Conservation (phyloP, 495 filamentous ascomycete species). For the Neurospora sp. region DNA sequence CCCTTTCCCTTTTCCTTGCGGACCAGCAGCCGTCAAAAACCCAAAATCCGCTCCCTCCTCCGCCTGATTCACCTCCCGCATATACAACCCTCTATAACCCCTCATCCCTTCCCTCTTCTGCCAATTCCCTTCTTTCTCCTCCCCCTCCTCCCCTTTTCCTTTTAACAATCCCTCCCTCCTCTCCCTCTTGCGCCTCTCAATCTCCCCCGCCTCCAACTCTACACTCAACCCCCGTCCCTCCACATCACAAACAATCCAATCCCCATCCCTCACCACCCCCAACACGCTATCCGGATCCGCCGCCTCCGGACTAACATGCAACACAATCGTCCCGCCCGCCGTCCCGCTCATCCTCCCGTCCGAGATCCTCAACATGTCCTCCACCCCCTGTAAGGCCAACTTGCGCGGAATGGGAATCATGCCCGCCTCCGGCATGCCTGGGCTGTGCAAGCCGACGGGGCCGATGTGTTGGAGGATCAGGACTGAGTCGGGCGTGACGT, state of each 20-base stretch:
- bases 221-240: slow-evolving; percentile 26
- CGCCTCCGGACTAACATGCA: slow-evolving; percentile 56
- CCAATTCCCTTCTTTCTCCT: slow-evolving; percentile 16
- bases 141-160: no score
- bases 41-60: slow-evolving; percentile 56
- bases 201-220: slow-evolving; percentile 38
- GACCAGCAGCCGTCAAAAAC: slow-evolving; percentile 46
- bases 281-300: slow-evolving; percentile 47
- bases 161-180: slow-evolving; percentile 14
- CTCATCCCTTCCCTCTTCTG: slow-evolving; percentile 32
- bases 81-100: slow-evolving; percentile 57
- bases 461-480: slow-evolving; percentile 53
- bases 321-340: slow-evolving; percentile 56
- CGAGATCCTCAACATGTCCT: slow-evolving; percentile 56
- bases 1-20: background rate
- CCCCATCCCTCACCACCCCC: slow-evolving; percentile 50
- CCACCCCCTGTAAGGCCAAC: slow-evolving; percentile 45
- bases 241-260: slow-evolving; percentile 45
- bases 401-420: slow-evolving; percentile 56
- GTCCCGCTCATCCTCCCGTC: slow-evolving; percentile 63
- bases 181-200: slow-evolving; percentile 29
- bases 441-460: slow-evolving; percentile 44
- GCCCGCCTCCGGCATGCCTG: slow-evolving; percentile 61
- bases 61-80: slow-evolving; percentile 54
- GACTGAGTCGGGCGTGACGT: slow-evolving; percentile 43